Conservation (phyloP, 345 rosid species). For the Hibiscus tridactylites region DNA sequence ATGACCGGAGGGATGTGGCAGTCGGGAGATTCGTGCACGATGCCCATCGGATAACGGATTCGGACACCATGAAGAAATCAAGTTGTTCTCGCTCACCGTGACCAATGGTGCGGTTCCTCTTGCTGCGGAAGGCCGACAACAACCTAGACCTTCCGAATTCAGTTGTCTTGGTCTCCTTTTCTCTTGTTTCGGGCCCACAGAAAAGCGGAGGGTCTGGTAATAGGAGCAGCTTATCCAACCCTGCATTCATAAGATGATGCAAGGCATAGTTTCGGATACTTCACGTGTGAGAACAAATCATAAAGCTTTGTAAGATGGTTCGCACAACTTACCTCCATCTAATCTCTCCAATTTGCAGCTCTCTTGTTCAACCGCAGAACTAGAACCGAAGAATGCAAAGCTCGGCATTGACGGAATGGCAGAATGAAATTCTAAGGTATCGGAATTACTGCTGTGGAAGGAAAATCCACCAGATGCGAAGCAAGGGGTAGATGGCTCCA, state of each 20-base stretch:
- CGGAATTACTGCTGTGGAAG: slow-evolving; percentile 26
- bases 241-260: not conserved
- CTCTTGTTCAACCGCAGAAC: slow-evolving; percentile 21
- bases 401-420: slow-evolving; percentile 50
- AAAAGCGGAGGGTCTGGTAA: slow-evolving; percentile 20
- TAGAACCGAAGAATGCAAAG: slow-evolving; percentile 49
- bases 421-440: slow-evolving; percentile 26
- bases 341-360: slow-evolving; percentile 8
- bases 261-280: not conserved
- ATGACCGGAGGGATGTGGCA: slow-evolving; percentile 40
- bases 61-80: slow-evolving; percentile 34
- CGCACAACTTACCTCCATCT: slow-evolving; percentile 31
- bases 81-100: slow-evolving; percentile 47
- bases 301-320: not conserved
- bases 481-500: slow-evolving; percentile 34
- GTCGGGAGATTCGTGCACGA: slow-evolving; percentile 53
- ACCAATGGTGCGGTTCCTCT: slow-evolving; percentile 54
- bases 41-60: slow-evolving; percentile 65
- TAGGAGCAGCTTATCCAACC: slow-evolving; percentile 19
- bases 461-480: slow-evolving; percentile 33
- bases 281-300: not conserved
- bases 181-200: slow-evolving; percentile 22
- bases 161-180: slow-evolving; percentile 19
- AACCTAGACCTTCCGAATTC: slow-evolving; percentile 31
- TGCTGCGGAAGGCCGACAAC: slow-evolving; percentile 33